phyloP scores from a whole-genome alignment of 2,329 filamentous ascomycete species.

The Macroventuria anomochaeta region DNA sequence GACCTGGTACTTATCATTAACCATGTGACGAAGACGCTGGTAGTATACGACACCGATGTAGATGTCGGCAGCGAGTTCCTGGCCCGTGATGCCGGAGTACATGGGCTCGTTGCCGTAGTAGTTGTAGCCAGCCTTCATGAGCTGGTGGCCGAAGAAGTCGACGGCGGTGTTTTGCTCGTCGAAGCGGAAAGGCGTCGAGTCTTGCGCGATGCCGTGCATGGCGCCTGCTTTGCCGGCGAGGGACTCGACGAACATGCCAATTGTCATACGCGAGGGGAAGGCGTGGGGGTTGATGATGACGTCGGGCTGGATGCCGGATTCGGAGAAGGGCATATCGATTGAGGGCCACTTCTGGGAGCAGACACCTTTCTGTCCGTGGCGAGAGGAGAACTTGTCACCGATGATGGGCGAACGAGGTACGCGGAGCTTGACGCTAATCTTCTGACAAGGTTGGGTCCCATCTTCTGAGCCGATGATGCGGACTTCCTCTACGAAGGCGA shows the following conservation, averaged over 20 bases:
- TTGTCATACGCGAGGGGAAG: conserved; percentile 99
- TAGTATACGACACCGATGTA: conserved; percentile 98
- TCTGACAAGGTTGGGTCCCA: conserved; percentile 82
- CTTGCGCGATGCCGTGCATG: conserved; percentile 93
- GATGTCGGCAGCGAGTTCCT: conserved; percentile 93
- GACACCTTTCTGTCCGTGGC: conserved; percentile 98
- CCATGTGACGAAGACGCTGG: conserved; percentile 97
- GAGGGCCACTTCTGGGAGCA: conserved; percentile 94
- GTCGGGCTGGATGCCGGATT: conserved; percentile 95
- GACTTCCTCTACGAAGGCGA: conserved; percentile 90
- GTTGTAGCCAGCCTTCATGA: conserved; percentile 94
- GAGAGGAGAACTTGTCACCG: conserved; percentile 98
- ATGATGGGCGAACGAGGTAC: conserved; percentile 90
- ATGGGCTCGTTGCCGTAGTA: conserved; percentile 98
- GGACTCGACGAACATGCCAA: conserved; percentile 98
- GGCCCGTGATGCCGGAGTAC: conserved; percentile 95
- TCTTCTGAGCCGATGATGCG: conserved; percentile 86
- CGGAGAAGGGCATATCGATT: conserved; percentile 94
- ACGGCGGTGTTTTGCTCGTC: conserved; percentile 89
- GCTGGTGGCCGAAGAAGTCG: conserved; percentile 95
- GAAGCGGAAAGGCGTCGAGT: conserved; percentile 94
- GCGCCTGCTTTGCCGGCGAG: conserved; percentile 94
- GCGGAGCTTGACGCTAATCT: conserved; percentile 90
- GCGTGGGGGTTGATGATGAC: conserved; percentile 99
- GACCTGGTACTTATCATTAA: conserved; percentile 99